Evolutionary conservation across 2,329 filamentous ascomycete species (phyloP).

Genomic region (Fusarium falciforme): DNA sequence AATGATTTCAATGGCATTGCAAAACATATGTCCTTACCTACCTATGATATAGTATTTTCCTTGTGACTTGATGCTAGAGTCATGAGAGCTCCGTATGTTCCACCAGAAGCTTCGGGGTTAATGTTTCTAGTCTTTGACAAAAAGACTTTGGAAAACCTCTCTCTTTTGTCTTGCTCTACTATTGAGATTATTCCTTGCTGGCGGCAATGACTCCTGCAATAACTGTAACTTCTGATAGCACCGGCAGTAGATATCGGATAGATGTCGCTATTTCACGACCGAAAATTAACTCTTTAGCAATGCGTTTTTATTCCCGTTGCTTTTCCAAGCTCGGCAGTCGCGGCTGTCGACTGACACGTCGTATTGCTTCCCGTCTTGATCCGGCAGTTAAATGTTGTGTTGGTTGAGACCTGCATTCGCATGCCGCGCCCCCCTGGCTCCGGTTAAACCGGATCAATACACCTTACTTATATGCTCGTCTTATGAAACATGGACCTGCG

Average conservation of each 20-base stretch:
- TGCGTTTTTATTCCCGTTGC: background rate
- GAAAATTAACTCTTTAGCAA: background rate
- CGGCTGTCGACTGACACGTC: background rate
- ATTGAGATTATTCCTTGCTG: background rate
- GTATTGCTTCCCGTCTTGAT: background rate
- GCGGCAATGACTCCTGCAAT: background rate
- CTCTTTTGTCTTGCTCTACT: background rate
- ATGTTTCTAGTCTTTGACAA: background rate
- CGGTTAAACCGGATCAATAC: background rate
- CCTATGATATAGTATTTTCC: background rate
- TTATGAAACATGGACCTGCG: background rate
- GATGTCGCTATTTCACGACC: background rate
- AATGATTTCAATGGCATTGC: background rate
- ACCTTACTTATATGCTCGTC: background rate
- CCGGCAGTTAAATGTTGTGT: background rate
- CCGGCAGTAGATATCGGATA: background rate
- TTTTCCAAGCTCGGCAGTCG: background rate
- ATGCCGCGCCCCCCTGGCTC: background rate
- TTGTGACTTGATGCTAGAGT: background rate
- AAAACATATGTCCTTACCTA: background rate
- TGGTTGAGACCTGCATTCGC: background rate
- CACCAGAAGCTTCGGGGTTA: background rate
- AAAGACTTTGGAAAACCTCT: background rate
- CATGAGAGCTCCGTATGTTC: background rate
- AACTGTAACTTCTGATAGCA: background rate